A percentile compares a stretch with the other conserved stretches of the same genome.
These are phyloP conservation scores for Tulasnella sp. DNA, from an alignment of 768 basidiomycete species.

Conservation along the genomic window DNA sequence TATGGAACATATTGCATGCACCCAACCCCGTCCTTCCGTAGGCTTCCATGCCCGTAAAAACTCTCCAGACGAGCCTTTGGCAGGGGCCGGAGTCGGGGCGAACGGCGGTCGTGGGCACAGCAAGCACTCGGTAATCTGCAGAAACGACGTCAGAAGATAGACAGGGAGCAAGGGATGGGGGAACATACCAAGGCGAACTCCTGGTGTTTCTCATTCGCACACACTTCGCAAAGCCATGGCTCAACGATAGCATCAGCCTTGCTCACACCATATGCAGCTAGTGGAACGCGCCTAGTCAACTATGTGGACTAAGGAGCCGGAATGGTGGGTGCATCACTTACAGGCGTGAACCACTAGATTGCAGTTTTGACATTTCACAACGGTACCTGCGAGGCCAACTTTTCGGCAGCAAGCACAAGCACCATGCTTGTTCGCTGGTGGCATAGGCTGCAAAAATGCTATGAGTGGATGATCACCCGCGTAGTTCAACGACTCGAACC, in stretches of 20 bases:
- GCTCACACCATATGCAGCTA: slow-evolving; percentile 62
- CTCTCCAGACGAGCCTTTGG: slow-evolving; percentile 19
- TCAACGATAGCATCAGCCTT: slow-evolving; percentile 46
- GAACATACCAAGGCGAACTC: slow-evolving; percentile 70
- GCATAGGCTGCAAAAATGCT: slow-evolving; percentile 9
- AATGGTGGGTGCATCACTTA: slow-evolving; percentile 30
- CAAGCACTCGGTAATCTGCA: slow-evolving; percentile 72
- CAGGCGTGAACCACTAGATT: slow-evolving; percentile 74
- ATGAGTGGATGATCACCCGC: neutral
- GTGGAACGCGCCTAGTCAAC: slow-evolving; percentile 1
- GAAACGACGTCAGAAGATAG: neutral
- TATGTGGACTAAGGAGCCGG: neutral
- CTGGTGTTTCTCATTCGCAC: slow-evolving; percentile 69
- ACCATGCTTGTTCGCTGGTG: slow-evolving; percentile 28
- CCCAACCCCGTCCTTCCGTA: slow-evolving; percentile 90
- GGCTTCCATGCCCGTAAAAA: slow-evolving; percentile 77
- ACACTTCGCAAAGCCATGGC: slow-evolving; percentile 81
- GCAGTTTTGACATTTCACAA: slow-evolving; percentile 76
- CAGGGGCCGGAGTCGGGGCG: neutral
- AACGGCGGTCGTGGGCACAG: slow-evolving; percentile 56
- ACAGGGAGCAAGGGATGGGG: slow-evolving; percentile 15
- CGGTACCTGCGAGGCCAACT: slow-evolving; percentile 65
- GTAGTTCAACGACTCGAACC: slow-evolving; percentile 29
- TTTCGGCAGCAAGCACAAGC: slow-evolving; percentile 70
- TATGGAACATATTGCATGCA: slow-evolving; percentile 80